Evolutionary conservation across 768 basidiomycete species (phyloP), one percentile per base, ranked within the genome.

Genomic region (Suillus sp.): DNA sequence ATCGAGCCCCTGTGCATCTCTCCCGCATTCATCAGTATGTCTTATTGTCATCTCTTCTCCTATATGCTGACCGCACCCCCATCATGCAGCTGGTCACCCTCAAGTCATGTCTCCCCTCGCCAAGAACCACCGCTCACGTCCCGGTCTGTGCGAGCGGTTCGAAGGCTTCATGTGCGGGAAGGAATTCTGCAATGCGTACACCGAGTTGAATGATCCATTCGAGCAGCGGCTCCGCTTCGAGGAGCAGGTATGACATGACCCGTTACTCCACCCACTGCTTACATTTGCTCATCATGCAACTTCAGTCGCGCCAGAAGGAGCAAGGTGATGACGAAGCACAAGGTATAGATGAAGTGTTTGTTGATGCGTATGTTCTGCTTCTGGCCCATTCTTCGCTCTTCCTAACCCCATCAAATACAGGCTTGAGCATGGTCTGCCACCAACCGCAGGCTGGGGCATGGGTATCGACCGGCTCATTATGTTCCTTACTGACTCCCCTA

Each of bases 41-140:
- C 37, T 25, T 34, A 48, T 27, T 25, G 37, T 32, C 25, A 22
- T 1, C 18, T 30, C 27, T n/a, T n/a, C 7, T 2, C 11, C n/a
- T 13, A 6, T 64, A 2, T 20, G 35, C 62, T 68, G 38, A 72
- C 32, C 20, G 27, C 20, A 35, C 62, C n/a, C 38, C 34, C 53
- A 34, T 32, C 27, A 25, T 59, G 10, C 68, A 91, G 95, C 96
- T 66, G 97, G 97, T 35, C 97, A 99, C 78, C 97, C 97, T 18
- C 96, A 99, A 81, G 94, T 99, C 68, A 99, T 99, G 97, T 98
- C 96, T 0, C 97, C 97, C 3, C 88, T 99, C 40, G 97, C 97
- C 76, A 99, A 99, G 81, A 93, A 92, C 86, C 96, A 99, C 77
- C 93, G 97, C 66, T 93, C 92, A n/a, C 88, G 93, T 47, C 93